phyloP scores from a whole-genome alignment of 2,329 filamentous ascomycete genomes.

The Furcasterigmium sp. region DNA sequence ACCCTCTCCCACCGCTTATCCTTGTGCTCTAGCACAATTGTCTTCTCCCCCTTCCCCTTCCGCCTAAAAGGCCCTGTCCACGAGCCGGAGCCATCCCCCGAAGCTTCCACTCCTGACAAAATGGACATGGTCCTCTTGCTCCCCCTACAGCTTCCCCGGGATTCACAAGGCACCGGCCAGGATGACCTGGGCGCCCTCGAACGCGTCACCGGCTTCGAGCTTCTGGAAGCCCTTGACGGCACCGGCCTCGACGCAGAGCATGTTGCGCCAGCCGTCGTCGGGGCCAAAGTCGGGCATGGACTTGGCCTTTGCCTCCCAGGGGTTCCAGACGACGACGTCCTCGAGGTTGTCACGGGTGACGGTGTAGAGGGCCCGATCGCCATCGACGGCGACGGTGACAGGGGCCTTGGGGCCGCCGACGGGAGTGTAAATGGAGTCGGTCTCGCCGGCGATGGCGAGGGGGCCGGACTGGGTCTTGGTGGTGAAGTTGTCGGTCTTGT shows the following conservation, averaged over 20 bases:
- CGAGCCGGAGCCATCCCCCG: too few species aligned
- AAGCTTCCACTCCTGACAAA: too few species aligned
- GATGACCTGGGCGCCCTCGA: conserved; percentile 58
- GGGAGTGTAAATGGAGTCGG: conserved; percentile 83
- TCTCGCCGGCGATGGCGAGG: conserved; percentile 70
- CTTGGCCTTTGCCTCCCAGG: conserved; percentile 80
- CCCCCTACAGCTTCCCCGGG: not conserved
- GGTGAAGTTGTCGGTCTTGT: conserved; percentile 70
- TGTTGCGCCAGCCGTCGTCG: conserved; percentile 84
- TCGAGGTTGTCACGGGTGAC: conserved; percentile 79
- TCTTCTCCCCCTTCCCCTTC: too few species aligned
- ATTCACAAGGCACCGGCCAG: conserved; percentile 3
- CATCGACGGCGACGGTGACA: conserved; percentile 54
- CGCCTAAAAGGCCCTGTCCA: too few species aligned
- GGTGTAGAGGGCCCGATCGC: conserved; percentile 55
- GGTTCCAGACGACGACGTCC: conserved; percentile 96
- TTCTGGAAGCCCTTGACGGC: conserved; percentile 77
- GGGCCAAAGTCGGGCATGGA: conserved; percentile 83
- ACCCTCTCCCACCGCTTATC: too few species aligned
- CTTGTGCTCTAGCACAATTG: too few species aligned
- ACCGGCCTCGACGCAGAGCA: conserved; percentile 93
- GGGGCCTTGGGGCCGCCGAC: conserved; percentile 52
- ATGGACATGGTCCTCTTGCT: too few species aligned
- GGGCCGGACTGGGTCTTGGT: conserved; percentile 60
- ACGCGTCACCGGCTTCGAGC: conserved; percentile 71